Evolutionary conservation across 2,329 filamentous ascomycete species (phyloP).

Genomic region (Neonectria coccinea): DNA sequence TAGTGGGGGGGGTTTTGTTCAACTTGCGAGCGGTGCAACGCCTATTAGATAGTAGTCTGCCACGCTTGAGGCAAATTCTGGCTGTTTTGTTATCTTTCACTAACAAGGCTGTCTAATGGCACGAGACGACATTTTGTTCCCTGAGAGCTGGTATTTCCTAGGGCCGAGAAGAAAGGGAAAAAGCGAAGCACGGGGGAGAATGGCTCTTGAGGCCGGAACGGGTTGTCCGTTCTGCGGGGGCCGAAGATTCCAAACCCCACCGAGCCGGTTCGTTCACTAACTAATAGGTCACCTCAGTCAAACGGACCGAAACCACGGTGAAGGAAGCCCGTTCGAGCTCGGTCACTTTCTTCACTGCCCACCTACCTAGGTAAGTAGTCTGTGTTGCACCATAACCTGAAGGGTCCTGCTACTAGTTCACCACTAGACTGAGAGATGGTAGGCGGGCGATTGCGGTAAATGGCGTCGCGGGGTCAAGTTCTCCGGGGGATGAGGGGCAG

Average conservation of each 20-base stretch:
- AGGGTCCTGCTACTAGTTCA: neutral
- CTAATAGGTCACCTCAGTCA: neutral
- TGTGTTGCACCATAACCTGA: too few relatives aligned
- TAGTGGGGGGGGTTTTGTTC: neutral
- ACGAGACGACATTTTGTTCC: neutral
- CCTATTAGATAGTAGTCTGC: neutral
- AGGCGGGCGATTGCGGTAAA: constrained; percentile 1
- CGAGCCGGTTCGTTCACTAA: neutral
- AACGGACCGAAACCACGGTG: neutral
- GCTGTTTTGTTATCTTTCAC: neutral
- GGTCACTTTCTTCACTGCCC: neutral
- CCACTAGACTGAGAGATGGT: neutral
- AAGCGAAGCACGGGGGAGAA: neutral
- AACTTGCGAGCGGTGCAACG: constrained; percentile 1
- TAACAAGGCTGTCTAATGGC: neutral
- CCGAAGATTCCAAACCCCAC: neutral
- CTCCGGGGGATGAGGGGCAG: constrained; percentile 9
- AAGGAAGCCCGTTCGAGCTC: neutral
- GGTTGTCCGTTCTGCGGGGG: neutral
- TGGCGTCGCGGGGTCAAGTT: constrained; percentile 7
- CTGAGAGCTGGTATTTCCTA: neutral
- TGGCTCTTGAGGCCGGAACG: too few relatives aligned
- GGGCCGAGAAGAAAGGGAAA: neutral
- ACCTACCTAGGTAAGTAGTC: neutral
- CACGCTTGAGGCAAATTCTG: neutral